These are phyloP conservation scores for Phylloporus arenicola DNA, from an alignment of 768 basidiomycete genomes.

Conservation along the genomic window DNA sequence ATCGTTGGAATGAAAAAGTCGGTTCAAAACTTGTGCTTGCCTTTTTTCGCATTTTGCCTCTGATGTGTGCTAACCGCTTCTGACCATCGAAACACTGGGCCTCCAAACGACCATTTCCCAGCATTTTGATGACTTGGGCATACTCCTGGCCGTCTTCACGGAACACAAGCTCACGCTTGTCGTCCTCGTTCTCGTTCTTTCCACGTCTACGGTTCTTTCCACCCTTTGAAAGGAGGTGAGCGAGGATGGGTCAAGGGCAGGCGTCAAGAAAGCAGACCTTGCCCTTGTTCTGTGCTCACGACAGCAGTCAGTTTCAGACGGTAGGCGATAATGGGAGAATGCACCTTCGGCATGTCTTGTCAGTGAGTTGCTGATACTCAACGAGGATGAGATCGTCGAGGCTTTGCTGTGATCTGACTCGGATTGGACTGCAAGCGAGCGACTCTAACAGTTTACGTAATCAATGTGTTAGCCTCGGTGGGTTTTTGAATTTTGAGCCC, in stretches of 20 bases:
- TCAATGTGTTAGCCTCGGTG: not conserved
- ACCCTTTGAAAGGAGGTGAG: constrained; percentile 50
- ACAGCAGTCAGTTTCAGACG: not conserved
- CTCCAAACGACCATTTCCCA: constrained; percentile 95
- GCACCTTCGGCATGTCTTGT: constrained; percentile 24
- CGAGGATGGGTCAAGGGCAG: not conserved
- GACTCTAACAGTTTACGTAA: not conserved
- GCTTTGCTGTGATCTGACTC: not conserved
- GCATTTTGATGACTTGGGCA: constrained; percentile 97
- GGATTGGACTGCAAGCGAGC: not conserved
- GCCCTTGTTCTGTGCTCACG: constrained; percentile 23
- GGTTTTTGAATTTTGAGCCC: not conserved
- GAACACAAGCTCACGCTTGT: constrained; percentile 98
- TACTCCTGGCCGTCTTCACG: constrained; percentile 99
- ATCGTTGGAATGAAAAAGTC: not conserved
- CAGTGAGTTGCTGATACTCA: not conserved
- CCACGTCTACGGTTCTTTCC: constrained; percentile 99
- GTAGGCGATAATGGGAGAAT: not conserved
- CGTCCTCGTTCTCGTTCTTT: constrained; percentile 99
- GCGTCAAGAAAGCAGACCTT: constrained; percentile 14
- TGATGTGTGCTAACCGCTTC: constrained; percentile 94
- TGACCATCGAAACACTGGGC: constrained; percentile 98
- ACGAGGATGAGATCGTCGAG: constrained; percentile 1
- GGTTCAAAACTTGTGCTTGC: constrained; percentile 38
- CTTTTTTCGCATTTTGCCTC: constrained; percentile 99